Evolutionary conservation across 306 rosid genomes (phyloP).

Genomic region (Begonia peltatifolia): DNA sequence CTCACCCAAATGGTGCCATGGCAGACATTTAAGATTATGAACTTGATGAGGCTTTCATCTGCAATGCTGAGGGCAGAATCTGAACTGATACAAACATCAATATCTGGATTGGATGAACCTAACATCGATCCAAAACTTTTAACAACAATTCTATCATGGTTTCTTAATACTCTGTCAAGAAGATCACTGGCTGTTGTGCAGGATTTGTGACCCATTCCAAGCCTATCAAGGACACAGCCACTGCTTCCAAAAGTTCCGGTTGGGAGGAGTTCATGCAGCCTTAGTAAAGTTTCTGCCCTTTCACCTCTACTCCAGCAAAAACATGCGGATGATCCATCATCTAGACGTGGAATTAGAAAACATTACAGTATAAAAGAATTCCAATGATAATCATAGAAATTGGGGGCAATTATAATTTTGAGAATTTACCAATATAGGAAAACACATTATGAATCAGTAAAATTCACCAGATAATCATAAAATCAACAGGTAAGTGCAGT

Average conservation of each 20-base stretch:
- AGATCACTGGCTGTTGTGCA: constrained; percentile 15
- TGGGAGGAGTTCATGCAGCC: constrained; percentile 47
- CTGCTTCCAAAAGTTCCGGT: constrained; percentile 11
- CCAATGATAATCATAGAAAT: neutral
- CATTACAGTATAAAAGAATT: neutral
- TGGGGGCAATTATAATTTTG: neutral
- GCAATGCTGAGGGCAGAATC: constrained; percentile 35
- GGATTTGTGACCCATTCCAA: constrained; percentile 4
- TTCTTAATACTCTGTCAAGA: constrained; percentile 46
- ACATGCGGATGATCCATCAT: constrained; percentile 78
- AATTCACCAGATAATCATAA: neutral
- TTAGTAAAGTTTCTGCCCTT: constrained; percentile 61
- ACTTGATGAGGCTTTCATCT: constrained; percentile 53
- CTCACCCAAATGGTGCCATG: constrained; percentile 57
- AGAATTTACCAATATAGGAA: neutral
- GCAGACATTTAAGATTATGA: constrained; percentile 47
- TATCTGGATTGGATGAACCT: constrained; percentile 48
- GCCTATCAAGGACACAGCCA: constrained; percentile 11
- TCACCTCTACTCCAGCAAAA: constrained; percentile 81
- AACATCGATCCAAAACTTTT: constrained; percentile 45
- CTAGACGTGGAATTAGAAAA: constrained; percentile 23
- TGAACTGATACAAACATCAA: constrained; percentile 33
- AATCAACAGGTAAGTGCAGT: neutral
- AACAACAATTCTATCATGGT: constrained; percentile 36
- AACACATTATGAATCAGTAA: neutral